Evolutionary conservation across 441 rosid species (phyloP).

Genomic region (Populus hybrid): DNA sequence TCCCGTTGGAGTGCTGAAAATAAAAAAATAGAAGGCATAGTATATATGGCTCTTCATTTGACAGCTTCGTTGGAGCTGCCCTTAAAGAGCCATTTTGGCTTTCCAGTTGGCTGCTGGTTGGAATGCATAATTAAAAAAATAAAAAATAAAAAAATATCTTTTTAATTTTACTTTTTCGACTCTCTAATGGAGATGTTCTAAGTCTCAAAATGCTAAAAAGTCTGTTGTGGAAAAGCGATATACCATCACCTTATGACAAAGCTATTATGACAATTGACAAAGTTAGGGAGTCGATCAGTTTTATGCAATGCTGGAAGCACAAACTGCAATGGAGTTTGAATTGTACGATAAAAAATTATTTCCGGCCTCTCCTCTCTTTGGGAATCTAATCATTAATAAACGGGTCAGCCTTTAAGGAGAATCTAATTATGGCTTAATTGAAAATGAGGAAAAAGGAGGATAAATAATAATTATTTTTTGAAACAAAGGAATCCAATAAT

Average conservation of each 20-base stretch:
- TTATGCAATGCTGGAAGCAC: neutral
- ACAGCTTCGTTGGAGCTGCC: too few relatives aligned
- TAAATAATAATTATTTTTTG: too few relatives aligned
- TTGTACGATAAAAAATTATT: neutral
- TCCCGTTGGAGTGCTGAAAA: too few relatives aligned
- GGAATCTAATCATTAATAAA: slow-evolving; percentile 7
- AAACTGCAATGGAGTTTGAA: neutral
- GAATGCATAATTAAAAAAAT: too few relatives aligned
- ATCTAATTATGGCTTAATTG: slow-evolving; percentile 13
- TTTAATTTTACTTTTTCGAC: too few relatives aligned
- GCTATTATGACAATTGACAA: neutral
- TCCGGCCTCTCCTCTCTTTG: neutral
- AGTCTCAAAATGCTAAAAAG: too few relatives aligned
- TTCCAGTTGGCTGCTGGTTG: too few relatives aligned
- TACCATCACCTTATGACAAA: slow-evolving; percentile 2
- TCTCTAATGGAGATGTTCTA: too few relatives aligned
- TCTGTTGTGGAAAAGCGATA: neutral
- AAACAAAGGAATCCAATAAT: slow-evolving; percentile 1
- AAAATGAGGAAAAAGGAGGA: neutral
- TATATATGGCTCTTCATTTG: too few relatives aligned
- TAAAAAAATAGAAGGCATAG: too few relatives aligned
- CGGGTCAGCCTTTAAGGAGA: neutral
- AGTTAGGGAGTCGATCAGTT: neutral
- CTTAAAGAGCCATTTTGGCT: too few relatives aligned
- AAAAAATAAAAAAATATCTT: too few relatives aligned